phyloP scores from a whole-genome alignment of 148 eudicot species.

The Vaccinium darrowii region DNA sequence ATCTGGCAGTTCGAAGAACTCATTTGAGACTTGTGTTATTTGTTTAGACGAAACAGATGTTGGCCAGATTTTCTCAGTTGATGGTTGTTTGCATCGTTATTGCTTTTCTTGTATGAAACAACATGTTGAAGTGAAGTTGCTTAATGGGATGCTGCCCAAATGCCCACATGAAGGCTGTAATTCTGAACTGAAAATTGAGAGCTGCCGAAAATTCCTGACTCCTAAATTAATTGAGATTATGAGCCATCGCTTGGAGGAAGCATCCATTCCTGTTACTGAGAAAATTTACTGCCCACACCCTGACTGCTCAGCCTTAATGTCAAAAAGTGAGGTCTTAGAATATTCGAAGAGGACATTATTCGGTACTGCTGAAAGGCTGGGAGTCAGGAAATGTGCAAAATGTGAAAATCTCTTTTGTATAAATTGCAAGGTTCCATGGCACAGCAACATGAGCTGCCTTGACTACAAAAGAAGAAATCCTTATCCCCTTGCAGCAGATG shows the following conservation, averaged over 20 bases:
- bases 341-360: slow-evolving; percentile 22
- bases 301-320: slow-evolving; percentile 81
- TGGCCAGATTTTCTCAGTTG: slow-evolving; percentile 45
- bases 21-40: slow-evolving; percentile 55
- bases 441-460: slow-evolving; percentile 43
- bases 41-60: slow-evolving; percentile 59
- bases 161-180: slow-evolving; percentile 75
- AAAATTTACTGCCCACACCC: slow-evolving; percentile 80
- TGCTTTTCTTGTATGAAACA: slow-evolving; percentile 78
- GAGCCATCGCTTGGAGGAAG: slow-evolving; percentile 56
- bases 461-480: slow-evolving; percentile 51
- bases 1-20: slow-evolving; percentile 20
- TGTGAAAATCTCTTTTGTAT: slow-evolving; percentile 54
- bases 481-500: slow-evolving; percentile 40
- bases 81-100: slow-evolving; percentile 62
- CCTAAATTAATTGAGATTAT: slow-evolving; percentile 54
- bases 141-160: slow-evolving; percentile 54
- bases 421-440: slow-evolving; percentile 82
- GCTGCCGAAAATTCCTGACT: slow-evolving; percentile 56
- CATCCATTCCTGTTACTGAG: slow-evolving; percentile 67
- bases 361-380: slow-evolving; percentile 18
- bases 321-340: slow-evolving; percentile 49
- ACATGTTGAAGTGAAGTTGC: slow-evolving; percentile 74
- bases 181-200: slow-evolving; percentile 40
- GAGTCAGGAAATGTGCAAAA: slow-evolving; percentile 51